phyloP scores from a whole-genome alignment of 1,284 basidiomycete species.

The Tilletia walkeri region DNA sequence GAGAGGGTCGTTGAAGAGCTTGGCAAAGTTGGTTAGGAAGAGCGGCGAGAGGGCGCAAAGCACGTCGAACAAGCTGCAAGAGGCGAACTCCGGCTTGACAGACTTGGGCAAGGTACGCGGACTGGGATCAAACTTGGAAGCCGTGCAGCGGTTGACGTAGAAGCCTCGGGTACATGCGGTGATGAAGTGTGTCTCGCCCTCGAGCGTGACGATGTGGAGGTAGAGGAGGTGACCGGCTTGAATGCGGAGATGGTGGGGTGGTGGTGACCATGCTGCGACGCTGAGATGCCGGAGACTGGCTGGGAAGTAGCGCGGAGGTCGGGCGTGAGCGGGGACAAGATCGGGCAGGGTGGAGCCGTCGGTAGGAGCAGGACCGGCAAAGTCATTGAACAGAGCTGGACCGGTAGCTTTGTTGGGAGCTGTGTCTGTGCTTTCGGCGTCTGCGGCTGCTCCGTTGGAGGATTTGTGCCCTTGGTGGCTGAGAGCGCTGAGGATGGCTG shows the following conservation, averaged over 20 bases:
- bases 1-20: constrained; percentile 53
- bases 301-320: constrained; percentile 48
- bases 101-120: constrained; percentile 25
- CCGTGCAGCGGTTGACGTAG: constrained; percentile 60
- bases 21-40: constrained; percentile 52
- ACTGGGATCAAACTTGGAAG: constrained; percentile 46
- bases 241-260: constrained; percentile 61
- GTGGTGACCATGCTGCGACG: constrained; percentile 64
- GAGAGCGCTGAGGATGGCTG: constrained; percentile 33
- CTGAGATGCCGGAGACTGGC: constrained; percentile 59
- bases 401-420: neutral
- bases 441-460: constrained; percentile 20
- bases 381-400: constrained; percentile 54
- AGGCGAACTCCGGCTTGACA: constrained; percentile 38
- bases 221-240: constrained; percentile 62
- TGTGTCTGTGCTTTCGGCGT: constrained; percentile 16
- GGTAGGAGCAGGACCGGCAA: constrained; percentile 56
- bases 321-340: constrained; percentile 52
- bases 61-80: constrained; percentile 62
- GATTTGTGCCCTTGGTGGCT: constrained; percentile 30
- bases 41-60: constrained; percentile 59
- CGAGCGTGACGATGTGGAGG: constrained; percentile 61
- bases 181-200: constrained; percentile 62
- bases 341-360: constrained; percentile 43
- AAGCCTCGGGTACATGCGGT: constrained; percentile 62